phyloP scores from a whole-genome alignment of 495 filamentous ascomycete genomes.

The Lophiotrema nucula region DNA sequence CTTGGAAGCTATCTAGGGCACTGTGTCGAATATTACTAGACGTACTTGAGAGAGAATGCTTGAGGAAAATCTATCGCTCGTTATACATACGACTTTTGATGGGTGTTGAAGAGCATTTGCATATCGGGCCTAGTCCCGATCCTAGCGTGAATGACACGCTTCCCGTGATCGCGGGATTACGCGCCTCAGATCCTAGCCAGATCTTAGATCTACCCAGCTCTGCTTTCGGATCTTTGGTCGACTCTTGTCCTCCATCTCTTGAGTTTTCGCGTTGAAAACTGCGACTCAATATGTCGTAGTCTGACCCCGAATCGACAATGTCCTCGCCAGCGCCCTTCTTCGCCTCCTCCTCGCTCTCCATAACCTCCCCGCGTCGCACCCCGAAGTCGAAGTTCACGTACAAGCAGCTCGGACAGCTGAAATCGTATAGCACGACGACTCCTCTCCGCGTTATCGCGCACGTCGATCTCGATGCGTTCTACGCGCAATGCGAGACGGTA shows the following conservation, averaged over 20 bases:
- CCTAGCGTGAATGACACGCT: slow-evolving; percentile 24
- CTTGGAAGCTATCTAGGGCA: too few species aligned
- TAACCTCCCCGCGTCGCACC: slow-evolving; percentile 15
- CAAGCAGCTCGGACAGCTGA: slow-evolving; percentile 74
- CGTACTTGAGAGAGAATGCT: too few species aligned
- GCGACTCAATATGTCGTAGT: not conserved
- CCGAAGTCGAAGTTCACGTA: slow-evolving; percentile 71
- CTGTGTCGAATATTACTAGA: too few species aligned
- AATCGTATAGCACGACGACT: slow-evolving; percentile 64
- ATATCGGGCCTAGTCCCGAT: too few species aligned
- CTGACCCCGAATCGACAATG: slow-evolving; percentile 15
- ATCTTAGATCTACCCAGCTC: not conserved
- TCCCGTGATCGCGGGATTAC: slow-evolving; percentile 24
- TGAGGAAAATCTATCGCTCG: too few species aligned
- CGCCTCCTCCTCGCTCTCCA: slow-evolving; percentile 36
- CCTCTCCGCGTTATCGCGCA: slow-evolving; percentile 88
- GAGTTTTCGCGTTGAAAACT: too few species aligned
- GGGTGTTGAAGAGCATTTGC: too few species aligned
- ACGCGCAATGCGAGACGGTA: slow-evolving; percentile 94
- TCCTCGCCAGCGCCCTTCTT: slow-evolving; percentile 40
- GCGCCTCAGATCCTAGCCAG: slow-evolving; percentile 9
- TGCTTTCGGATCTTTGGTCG: too few species aligned
- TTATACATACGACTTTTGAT: too few species aligned
- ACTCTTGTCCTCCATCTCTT: too few species aligned
- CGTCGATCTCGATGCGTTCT: slow-evolving; percentile 96